Base-by-base conservation (phyloP, 73 alveolate genomes). In the Uronychia binucleata region DNA sequence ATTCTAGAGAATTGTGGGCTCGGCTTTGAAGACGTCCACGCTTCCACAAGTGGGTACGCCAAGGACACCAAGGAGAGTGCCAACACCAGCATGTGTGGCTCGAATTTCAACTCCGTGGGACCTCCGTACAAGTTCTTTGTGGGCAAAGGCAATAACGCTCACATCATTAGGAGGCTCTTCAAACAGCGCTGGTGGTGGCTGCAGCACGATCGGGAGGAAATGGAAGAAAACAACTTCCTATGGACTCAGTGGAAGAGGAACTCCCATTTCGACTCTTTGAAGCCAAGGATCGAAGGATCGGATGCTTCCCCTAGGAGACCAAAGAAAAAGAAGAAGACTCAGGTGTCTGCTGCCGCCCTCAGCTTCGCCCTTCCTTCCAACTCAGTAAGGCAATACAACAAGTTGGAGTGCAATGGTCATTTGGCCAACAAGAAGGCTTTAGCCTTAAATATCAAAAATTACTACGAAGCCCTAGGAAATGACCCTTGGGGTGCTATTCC, bases 191-290 rank as follows among this genome's bases (percentile, higher is more conserved):
- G 90, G 89, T 87, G 93, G 93, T 87, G 93, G 93, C 79, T 58
- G 32, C 57, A 74, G 28, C 81, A 81, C 33, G 86, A 81, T 77
- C 13, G 30, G 28, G 83, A 88, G 35, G 94, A 88, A 25, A 76
- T 88, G 77, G 85, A 77, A 31, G 90, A 88, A 34, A 80, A 82
- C 1, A 88, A 88, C 77, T 88, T 88, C 85, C 29, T 88, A 13
- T 88, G 94, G 94, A 88, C 94, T 82, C 88, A 82, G 28, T 88
- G 94, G 94, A 88, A 85, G 80, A 90, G 85, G 19, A 46, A 46
- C 67, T 46, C 67, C 5, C 5, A 46, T 46, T 46, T 46, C 19
- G 67, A 46, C 19, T 46, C 19, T 46, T 19, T 46, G n/a, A 46
- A 46, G 19, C 67, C 67, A 46, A 46, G 67, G 19, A 11, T 46